A percentile compares a stretch with the other conserved stretches of the same genome.
These are phyloP conservation scores for Metschnikowia cerradonensis DNA, from an alignment of 805 yeast species.

Conservation along the genomic window DNA sequence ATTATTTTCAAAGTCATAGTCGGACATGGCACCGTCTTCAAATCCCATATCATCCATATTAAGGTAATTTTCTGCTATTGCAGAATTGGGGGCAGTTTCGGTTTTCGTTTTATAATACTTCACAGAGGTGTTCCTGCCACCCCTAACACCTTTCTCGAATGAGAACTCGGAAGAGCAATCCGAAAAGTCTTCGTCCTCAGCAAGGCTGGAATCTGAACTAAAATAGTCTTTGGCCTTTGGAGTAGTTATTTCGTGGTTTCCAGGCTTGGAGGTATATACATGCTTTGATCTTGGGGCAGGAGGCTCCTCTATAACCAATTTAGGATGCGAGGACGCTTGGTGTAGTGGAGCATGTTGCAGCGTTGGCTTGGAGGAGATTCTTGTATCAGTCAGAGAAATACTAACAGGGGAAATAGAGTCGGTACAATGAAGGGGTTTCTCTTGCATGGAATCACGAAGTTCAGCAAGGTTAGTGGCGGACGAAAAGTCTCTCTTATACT, in stretches of 20 bases:
- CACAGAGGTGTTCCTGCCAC: constrained; percentile 52
- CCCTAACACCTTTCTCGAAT: constrained; percentile 41
- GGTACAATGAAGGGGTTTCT: neutral
- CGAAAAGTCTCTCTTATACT: neutral
- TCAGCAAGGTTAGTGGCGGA: constrained; percentile 1
- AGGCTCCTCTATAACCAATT: neutral
- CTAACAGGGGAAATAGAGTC: neutral
- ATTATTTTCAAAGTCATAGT: constrained; percentile 42
- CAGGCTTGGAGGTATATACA: neutral
- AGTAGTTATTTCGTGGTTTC: neutral
- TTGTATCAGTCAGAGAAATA: neutral
- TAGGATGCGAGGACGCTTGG: neutral
- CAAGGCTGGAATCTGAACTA: neutral
- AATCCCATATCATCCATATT: constrained; percentile 28
- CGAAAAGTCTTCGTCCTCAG: constrained; percentile 11
- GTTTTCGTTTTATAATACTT: constrained; percentile 45
- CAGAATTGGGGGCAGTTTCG: neutral
- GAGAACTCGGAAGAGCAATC: constrained; percentile 44
- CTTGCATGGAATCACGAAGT: neutral
- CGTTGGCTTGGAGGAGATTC: neutral
- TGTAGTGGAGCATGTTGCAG: neutral
- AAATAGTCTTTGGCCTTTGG: neutral
- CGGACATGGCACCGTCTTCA: constrained; percentile 31
- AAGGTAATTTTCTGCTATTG: constrained; percentile 18
- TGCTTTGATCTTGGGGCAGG: neutral